These are phyloP conservation scores for Globisporangium uncinulatum DNA, from an alignment of 352 stramenopile genomes.

Conservation along the genomic window DNA sequence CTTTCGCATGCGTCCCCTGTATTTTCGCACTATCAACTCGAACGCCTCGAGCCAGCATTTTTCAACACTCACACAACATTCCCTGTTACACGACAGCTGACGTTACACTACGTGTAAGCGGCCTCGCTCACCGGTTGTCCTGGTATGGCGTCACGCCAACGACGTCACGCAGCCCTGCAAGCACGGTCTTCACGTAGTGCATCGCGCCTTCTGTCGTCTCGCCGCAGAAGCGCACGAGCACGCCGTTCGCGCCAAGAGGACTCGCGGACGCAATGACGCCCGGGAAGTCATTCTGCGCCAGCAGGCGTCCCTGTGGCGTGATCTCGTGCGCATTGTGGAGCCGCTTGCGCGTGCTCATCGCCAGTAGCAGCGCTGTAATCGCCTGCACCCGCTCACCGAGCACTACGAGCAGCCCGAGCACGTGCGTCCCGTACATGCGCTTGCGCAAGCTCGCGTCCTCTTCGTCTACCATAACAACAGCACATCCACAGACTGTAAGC, in stretches of 20 bases:
- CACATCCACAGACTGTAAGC: too few relatives aligned
- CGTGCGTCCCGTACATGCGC: constrained; percentile 72
- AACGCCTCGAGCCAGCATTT: neutral
- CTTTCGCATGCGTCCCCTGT: neutral
- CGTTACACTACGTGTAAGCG: too few relatives aligned
- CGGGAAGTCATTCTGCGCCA: constrained; percentile 31
- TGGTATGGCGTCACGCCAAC: constrained; percentile 68
- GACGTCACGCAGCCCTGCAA: constrained; percentile 44
- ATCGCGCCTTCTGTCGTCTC: constrained; percentile 57
- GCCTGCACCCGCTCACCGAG: constrained; percentile 44
- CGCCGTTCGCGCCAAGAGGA: constrained; percentile 44
- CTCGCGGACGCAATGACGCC: constrained; percentile 73
- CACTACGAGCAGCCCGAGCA: constrained; percentile 68
- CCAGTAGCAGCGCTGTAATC: constrained; percentile 50
- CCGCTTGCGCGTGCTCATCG: constrained; percentile 65
- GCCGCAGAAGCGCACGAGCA: constrained; percentile 70
- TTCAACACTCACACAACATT: neutral
- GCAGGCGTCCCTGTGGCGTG: constrained; percentile 61
- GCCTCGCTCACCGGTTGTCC: constrained; percentile 47
- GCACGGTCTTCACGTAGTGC: constrained; percentile 51
- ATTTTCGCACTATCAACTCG: neutral
- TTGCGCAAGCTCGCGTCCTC: constrained; percentile 54
- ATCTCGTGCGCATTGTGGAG: constrained; percentile 66
- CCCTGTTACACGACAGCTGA: neutral
- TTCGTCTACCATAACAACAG: constrained; percentile 32